Percentiles rank a stretch among this genome's conserved stretches.
Conservation (phyloP, 345 rosid genomes). For the Fremontodendron californicum region DNA sequence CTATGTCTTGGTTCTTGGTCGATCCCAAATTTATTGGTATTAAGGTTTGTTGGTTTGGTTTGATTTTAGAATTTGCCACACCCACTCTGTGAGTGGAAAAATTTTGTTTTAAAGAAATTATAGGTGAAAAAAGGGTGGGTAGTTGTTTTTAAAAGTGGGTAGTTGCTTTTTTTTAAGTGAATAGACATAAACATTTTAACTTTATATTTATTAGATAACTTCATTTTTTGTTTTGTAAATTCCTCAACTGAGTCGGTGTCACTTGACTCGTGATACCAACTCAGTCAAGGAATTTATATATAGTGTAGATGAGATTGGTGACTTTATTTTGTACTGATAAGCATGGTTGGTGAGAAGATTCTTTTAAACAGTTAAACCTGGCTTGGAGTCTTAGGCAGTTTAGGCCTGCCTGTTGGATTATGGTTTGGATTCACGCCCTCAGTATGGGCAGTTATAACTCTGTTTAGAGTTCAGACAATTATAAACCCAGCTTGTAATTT, state of each 20-base stretch:
- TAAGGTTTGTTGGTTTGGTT: background rate
- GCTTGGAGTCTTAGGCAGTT: background rate
- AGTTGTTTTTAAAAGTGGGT: background rate
- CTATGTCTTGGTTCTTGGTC: background rate
- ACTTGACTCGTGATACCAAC: background rate
- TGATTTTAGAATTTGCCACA: background rate
- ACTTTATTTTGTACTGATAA: background rate
- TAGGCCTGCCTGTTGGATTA: background rate
- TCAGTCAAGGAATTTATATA: background rate
- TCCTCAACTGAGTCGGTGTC: background rate
- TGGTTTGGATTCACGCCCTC: background rate
- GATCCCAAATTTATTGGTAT: background rate
- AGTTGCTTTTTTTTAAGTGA: background rate
- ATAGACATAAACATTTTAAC: background rate
- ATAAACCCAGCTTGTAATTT: background rate
- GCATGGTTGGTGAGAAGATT: background rate
- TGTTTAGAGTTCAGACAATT: background rate
- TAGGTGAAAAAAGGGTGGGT: background rate
- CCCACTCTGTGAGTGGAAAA: background rate
- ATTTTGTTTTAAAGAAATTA: background rate
- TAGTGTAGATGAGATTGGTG: background rate
- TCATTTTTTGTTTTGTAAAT: background rate
- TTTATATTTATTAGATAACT: background rate
- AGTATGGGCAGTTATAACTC: background rate
- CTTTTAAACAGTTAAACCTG: background rate